Conservation (phyloP, 2,329 filamentous ascomycete genomes). For the Xylaria sp. region DNA sequence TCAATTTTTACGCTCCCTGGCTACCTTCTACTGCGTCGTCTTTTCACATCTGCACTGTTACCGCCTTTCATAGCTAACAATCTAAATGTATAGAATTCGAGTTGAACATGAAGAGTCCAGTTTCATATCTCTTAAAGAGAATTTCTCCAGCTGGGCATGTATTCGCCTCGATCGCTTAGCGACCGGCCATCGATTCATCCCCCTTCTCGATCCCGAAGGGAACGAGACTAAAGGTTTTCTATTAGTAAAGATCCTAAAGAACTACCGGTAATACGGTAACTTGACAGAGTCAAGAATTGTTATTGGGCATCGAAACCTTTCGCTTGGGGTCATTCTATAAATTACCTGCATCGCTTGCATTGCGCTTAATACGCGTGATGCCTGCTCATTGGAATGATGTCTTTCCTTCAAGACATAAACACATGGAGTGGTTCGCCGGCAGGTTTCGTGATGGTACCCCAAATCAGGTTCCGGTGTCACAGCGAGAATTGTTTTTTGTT, state of each 20-base stretch:
- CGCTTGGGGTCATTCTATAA: background rate
- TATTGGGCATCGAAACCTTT: background rate
- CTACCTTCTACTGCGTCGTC: background rate
- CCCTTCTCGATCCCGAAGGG: constrained; percentile 59
- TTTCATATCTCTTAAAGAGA: constrained; percentile 23
- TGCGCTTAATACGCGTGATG: background rate
- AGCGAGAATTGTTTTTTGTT: background rate
- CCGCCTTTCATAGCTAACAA: constrained; percentile 25
- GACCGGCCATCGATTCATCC: constrained; percentile 64
- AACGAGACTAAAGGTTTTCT: constrained; percentile 58
- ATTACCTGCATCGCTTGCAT: constrained; percentile 15
- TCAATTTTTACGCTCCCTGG: constrained; percentile 16
- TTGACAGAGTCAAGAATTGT: background rate
- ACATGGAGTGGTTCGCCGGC: background rate
- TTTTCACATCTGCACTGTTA: constrained; percentile 51
- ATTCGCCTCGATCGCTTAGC: constrained; percentile 68
- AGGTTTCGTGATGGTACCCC: background rate
- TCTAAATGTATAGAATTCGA: constrained; percentile 58
- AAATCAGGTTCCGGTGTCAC: background rate
- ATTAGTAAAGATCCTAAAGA: constrained; percentile 64
- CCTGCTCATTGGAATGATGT: constrained; percentile 1
- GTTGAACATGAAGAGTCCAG: constrained; percentile 52
- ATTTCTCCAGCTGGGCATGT: constrained; percentile 61
- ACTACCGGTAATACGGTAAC: constrained; percentile 45
- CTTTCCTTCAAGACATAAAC: background rate